phyloP scores from a whole-genome alignment of 805 yeast species.

The Saturnispora gosingensis region DNA sequence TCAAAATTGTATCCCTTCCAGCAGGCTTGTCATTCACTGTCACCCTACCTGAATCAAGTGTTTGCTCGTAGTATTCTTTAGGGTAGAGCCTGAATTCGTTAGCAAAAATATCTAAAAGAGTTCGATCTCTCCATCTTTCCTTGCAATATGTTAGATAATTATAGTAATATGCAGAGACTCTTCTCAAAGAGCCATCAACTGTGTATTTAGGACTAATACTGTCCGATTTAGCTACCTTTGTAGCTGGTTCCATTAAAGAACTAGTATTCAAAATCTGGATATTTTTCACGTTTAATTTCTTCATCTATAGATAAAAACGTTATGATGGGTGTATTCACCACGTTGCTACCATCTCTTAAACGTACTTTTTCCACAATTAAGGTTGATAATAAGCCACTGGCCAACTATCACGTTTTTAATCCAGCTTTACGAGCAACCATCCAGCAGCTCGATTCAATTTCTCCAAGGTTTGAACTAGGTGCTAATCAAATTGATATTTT shows the following conservation, averaged over 20 bases:
- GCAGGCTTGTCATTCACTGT: constrained; percentile 62
- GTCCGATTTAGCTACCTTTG: constrained; percentile 1
- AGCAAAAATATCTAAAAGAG: constrained; percentile 68
- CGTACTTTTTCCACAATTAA: constrained; percentile 16
- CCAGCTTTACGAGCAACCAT: constrained; percentile 24
- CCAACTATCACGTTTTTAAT: constrained; percentile 20
- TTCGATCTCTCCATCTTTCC: constrained; percentile 82
- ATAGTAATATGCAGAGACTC: constrained; percentile 77
- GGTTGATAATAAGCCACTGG: constrained; percentile 21
- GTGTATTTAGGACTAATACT: constrained; percentile 29
- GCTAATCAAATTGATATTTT: constrained; percentile 53
- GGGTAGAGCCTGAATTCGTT: constrained; percentile 79
- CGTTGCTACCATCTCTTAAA: background rate
- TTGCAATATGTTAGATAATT: constrained; percentile 90
- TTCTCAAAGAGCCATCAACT: constrained; percentile 53
- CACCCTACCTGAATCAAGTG: constrained; percentile 58
- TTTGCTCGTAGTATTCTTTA: constrained; percentile 50
- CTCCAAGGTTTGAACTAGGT: constrained; percentile 58
- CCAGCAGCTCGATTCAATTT: constrained; percentile 48
- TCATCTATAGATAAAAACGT: background rate
- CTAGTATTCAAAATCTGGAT: background rate
- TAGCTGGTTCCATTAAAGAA: constrained; percentile 1
- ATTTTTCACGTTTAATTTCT: background rate
- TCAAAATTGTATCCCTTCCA: constrained; percentile 49
- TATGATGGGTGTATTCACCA: constrained; percentile 3